phyloP scores from a whole-genome alignment of 805 yeast species.

The Metschnikowia sp. region DNA sequence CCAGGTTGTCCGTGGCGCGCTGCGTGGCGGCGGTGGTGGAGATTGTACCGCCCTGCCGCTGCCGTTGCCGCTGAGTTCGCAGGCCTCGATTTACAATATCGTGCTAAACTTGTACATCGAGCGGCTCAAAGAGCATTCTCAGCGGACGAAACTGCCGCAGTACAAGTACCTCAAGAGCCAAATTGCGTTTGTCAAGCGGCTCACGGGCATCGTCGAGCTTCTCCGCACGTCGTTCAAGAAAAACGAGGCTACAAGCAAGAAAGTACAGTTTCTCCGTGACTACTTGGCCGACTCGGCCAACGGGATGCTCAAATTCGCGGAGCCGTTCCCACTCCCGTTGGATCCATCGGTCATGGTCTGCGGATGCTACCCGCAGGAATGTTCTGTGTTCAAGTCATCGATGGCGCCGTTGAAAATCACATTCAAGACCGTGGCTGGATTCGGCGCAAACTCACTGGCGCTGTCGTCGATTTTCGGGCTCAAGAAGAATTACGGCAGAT shows the following conservation, averaged over 20 bases:
- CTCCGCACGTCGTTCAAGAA: conserved; percentile 50
- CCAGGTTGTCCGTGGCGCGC: conserved; percentile 21
- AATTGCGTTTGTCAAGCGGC: conserved; percentile 60
- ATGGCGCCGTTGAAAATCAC: conserved; percentile 84
- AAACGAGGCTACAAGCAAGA: conserved; percentile 76
- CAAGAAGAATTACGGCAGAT: conserved; percentile 39
- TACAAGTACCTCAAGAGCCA: conserved; percentile 52
- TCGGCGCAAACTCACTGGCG: conserved; percentile 5
- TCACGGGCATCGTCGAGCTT: conserved; percentile 62
- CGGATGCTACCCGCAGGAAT: conserved; percentile 76
- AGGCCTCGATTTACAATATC: conserved; percentile 27
- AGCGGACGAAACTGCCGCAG: conserved; percentile 27
- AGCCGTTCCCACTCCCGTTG: conserved; percentile 69
- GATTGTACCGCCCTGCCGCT: neutral
- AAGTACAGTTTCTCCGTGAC: conserved; percentile 65
- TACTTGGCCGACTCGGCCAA: conserved; percentile 47
- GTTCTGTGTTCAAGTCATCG: conserved; percentile 87
- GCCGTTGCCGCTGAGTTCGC: neutral
- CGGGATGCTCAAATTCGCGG: conserved; percentile 41
- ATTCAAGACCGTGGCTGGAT: conserved; percentile 51
- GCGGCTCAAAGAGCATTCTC: conserved; percentile 27
- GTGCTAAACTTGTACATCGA: conserved; percentile 42
- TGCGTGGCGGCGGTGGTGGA: neutral
- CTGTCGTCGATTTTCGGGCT: conserved; percentile 35
- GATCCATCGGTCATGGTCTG: conserved; percentile 74